Conservation (phyloP, 257 asterid species). For the Nicotiana obtusifolia region DNA sequence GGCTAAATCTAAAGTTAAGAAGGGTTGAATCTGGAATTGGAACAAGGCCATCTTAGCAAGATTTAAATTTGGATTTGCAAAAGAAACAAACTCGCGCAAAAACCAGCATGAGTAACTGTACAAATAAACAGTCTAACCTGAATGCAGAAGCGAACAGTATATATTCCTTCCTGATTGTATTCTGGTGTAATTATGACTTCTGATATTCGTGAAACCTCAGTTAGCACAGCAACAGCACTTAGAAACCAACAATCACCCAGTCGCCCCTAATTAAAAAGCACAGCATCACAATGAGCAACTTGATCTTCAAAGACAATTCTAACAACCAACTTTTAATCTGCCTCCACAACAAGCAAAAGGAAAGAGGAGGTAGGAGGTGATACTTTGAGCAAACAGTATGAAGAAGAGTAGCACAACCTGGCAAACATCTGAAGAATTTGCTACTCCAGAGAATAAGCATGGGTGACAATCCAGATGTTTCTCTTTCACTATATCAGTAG, state of each 20-base stretch:
- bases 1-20: neutral
- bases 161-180: conserved; percentile 87
- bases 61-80: neutral
- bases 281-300: conserved; percentile 15
- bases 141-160: conserved; percentile 96
- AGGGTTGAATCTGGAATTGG: neutral
- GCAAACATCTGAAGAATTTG: conserved; percentile 98
- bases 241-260: conserved; percentile 99
- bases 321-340: neutral
- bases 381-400: neutral
- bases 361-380: neutral
- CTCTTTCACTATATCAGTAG: conserved; percentile 72
- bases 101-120: neutral
- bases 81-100: neutral
- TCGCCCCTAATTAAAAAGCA: conserved; percentile 65
- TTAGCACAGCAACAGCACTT: conserved; percentile 97
- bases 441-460: conserved; percentile 75
- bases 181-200: conserved; percentile 95
- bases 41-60: neutral
- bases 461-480: conserved; percentile 68
- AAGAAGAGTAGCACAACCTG: conserved; percentile 53
- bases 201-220: conserved; percentile 89
- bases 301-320: conserved; percentile 5
- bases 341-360: neutral
- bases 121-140: conserved; percentile 47